Percentiles rank a stretch among this genome's conserved stretches.
Conservation (phyloP, 192 early-diverging fungal genomes). For the Coemansia sp. region DNA sequence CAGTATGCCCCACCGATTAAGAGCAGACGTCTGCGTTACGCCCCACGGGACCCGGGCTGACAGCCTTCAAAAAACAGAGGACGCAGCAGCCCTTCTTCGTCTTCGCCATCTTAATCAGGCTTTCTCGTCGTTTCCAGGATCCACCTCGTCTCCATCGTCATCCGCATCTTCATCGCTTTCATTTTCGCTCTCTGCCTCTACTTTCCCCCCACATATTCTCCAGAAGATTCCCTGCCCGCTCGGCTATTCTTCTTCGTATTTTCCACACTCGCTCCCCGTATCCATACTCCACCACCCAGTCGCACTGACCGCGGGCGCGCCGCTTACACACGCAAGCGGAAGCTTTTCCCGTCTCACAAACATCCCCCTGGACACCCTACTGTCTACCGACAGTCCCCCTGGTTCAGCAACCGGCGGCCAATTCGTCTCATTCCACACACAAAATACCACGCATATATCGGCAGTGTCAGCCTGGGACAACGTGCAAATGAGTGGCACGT, state of each 20-base stretch:
- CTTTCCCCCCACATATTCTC: background rate
- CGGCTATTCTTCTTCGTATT: background rate
- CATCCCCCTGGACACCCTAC: no score
- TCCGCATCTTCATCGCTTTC: background rate
- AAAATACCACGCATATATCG: background rate
- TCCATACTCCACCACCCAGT: background rate
- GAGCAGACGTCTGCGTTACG: no score
- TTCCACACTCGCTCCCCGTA: background rate
- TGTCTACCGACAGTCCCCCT: no score
- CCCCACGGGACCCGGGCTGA: no score
- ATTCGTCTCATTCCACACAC: background rate
- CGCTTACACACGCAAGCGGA: background rate
- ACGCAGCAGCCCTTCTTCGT: no score
- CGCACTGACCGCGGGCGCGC: background rate
- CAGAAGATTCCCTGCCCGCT: background rate
- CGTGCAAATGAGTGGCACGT: slow-evolving; percentile 4
- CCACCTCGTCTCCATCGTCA: background rate
- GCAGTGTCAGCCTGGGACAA: background rate
- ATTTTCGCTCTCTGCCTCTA: background rate
- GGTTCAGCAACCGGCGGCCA: no score
- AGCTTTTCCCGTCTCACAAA: no score
- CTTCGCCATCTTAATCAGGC: no score
- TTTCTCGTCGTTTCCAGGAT: no score
- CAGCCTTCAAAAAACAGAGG: no score
- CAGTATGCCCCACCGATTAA: no score